Conservation (phyloP, 2,329 filamentous ascomycete species). For the Endothia cerciana region DNA sequence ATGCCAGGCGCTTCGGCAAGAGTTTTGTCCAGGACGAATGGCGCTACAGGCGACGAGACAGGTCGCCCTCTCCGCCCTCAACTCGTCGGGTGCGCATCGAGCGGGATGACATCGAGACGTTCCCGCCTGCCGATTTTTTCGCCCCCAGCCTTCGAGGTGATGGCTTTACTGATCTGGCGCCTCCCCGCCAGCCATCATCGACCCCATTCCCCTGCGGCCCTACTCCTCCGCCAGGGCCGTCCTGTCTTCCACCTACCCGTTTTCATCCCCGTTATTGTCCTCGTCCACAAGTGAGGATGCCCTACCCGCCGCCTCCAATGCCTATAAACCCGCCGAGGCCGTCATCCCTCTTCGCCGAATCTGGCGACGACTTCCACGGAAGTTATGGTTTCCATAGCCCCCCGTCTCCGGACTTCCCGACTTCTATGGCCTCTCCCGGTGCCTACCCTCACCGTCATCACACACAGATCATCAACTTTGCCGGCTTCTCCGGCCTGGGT, state of each 20-base stretch:
- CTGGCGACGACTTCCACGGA: too few species aligned
- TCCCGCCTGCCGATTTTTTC: constrained; percentile 12
- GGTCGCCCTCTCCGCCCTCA: constrained; percentile 17
- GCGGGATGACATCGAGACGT: not conserved
- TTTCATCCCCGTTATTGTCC: too few species aligned
- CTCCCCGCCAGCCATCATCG: not conserved
- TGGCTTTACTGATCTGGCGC: not conserved
- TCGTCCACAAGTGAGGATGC: too few species aligned
- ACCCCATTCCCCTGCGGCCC: not conserved
- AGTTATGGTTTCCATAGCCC: too few species aligned
- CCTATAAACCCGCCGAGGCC: not conserved
- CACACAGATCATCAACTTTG: too few species aligned
- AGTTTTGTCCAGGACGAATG: not conserved
- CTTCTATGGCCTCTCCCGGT: too few species aligned
- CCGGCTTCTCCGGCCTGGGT: too few species aligned
- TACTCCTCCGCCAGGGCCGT: too few species aligned
- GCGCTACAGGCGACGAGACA: not conserved
- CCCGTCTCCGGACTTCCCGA: not conserved
- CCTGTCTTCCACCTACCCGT: too few species aligned
- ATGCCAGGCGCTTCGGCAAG: constrained; percentile 17
- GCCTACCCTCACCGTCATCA: too few species aligned
- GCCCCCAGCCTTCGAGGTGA: not conserved
- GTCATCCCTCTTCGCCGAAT: too few species aligned
- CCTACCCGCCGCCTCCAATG: not conserved
- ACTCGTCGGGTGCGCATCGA: not conserved